Conservation (phyloP, 2,329 filamentous ascomycete species). For the Cladophialophora chaetospira region DNA sequence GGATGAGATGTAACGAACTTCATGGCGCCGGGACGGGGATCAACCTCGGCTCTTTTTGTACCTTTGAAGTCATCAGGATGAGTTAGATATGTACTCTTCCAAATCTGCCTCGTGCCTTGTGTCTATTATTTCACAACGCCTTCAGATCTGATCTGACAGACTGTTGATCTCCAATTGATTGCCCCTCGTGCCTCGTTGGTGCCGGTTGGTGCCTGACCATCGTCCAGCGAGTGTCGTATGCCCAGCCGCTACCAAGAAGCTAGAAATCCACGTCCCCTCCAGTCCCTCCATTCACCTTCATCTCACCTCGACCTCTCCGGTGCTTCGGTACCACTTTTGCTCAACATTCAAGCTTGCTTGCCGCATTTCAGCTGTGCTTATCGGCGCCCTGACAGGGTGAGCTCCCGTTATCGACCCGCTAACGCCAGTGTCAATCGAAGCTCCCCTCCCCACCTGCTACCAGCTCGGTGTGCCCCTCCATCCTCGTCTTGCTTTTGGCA, state of each 20-base stretch:
- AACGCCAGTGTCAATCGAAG: no score
- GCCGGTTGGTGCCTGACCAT: slow-evolving; percentile 1
- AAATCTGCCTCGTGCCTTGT: no score
- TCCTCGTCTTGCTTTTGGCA: background rate
- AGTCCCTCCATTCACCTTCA: background rate
- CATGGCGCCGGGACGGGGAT: background rate
- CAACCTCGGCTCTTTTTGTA: no score
- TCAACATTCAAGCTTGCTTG: background rate
- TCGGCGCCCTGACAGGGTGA: background rate
- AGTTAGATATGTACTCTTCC: no score
- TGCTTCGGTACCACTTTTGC: background rate
- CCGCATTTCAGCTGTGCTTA: background rate
- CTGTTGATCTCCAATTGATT: slow-evolving; percentile 13
- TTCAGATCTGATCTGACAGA: no score
- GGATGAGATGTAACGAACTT: no score
- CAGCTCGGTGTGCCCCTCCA: background rate
- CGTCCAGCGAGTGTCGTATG: slow-evolving; percentile 2
- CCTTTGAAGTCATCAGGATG: no score
- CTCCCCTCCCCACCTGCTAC: no score
- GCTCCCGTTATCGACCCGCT: no score
- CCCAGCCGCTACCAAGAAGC: slow-evolving; percentile 12
- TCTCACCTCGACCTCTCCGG: background rate
- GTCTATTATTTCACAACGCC: no score
- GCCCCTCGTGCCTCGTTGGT: slow-evolving; percentile 6
- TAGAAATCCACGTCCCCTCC: background rate